Conservation (phyloP, 2,329 filamentous ascomycete species). For the Scedosporium aurantiacum region DNA sequence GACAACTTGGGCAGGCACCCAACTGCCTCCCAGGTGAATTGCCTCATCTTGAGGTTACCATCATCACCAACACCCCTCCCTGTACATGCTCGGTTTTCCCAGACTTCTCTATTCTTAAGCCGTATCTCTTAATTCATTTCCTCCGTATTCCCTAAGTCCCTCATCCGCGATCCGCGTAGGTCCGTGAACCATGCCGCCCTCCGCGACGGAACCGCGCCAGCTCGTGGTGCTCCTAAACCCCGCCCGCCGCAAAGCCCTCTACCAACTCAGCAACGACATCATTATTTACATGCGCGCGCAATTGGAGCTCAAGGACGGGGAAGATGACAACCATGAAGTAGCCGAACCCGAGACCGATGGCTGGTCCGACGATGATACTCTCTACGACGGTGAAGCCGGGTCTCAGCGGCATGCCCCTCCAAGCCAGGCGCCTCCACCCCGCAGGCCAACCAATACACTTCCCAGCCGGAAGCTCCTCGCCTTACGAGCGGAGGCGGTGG, state of each 20-base stretch:
- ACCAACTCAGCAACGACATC: slow-evolving; percentile 39
- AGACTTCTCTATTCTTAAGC: neutral
- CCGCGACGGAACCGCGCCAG: slow-evolving; percentile 42
- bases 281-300: slow-evolving; percentile 42
- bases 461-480: slow-evolving; percentile 19
- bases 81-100: neutral
- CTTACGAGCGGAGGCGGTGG: slow-evolving; percentile 36
- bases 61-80: no score
- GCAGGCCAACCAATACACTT: neutral
- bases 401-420: slow-evolving; percentile 8
- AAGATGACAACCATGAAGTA: slow-evolving; percentile 11
- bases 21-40: neutral
- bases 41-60: neutral
- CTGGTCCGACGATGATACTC: slow-evolving; percentile 8
- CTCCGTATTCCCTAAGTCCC: neutral
- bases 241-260: slow-evolving; percentile 38
- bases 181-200: slow-evolving; percentile 34
- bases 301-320: slow-evolving; percentile 27
- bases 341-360: slow-evolving; percentile 7
- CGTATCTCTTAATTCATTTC: neutral
- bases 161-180: slow-evolving; percentile 3
- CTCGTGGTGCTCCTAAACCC: slow-evolving; percentile 43
- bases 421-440: neutral
- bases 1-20: neutral
- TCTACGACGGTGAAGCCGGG: slow-evolving; percentile 8